Evolutionary conservation across 2,329 filamentous ascomycete species (phyloP).

Genomic region (Triangularia setosa): DNA sequence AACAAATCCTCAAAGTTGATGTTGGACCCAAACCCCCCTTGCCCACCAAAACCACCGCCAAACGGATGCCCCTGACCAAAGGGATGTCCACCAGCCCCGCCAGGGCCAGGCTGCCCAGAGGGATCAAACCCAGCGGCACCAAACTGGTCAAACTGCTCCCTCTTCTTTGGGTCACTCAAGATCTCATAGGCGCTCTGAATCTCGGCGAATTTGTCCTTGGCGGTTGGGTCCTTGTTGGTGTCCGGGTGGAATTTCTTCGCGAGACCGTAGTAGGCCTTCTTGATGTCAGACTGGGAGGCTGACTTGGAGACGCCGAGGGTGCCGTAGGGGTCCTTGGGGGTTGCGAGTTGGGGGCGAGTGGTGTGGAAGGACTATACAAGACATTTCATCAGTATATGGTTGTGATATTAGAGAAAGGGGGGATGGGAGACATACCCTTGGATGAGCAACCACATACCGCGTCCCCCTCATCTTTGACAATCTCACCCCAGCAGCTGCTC

Average conservation of each 20-base stretch:
- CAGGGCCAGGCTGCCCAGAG: slow-evolving; percentile 56
- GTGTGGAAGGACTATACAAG: slow-evolving; percentile 54
- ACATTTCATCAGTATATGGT: background rate
- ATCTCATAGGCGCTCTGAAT: slow-evolving; percentile 93
- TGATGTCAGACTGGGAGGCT: slow-evolving; percentile 84
- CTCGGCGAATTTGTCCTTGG: slow-evolving; percentile 92
- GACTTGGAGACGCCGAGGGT: slow-evolving; percentile 78
- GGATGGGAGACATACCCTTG: background rate
- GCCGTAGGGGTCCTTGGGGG: slow-evolving; percentile 76
- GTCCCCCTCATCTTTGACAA: background rate
- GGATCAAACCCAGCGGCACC: slow-evolving; percentile 86
- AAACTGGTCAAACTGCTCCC: slow-evolving; percentile 85
- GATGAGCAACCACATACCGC: background rate
- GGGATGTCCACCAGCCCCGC: slow-evolving; percentile 52
- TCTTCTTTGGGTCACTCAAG: slow-evolving; percentile 88
- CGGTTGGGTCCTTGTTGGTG: slow-evolving; percentile 90
- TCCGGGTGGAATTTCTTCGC: slow-evolving; percentile 98
- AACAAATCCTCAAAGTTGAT: slow-evolving; percentile 98
- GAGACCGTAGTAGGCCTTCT: slow-evolving; percentile 96
- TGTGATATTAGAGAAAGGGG: background rate
- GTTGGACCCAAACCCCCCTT: slow-evolving; percentile 70
- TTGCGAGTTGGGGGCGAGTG: slow-evolving; percentile 46
- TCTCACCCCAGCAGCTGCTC: background rate
- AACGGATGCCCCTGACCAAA: slow-evolving; percentile 62
- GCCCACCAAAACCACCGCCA: slow-evolving; percentile 52